These are phyloP conservation scores for Microdochium paspali DNA, from an alignment of 2,329 filamentous ascomycete genomes.

Conservation along the genomic window DNA sequence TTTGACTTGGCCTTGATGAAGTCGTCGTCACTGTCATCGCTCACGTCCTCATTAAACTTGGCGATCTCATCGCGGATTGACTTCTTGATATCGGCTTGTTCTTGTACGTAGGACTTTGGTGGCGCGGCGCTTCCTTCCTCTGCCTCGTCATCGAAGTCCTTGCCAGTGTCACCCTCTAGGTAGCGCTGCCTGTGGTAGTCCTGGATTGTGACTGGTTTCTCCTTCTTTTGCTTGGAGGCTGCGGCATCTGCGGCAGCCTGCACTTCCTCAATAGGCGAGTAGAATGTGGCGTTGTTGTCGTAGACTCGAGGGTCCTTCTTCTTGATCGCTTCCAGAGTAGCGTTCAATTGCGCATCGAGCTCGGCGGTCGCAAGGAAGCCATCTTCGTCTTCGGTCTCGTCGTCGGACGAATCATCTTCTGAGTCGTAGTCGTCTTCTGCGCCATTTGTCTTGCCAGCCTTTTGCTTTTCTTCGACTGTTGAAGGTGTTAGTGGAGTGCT, in stretches of 20 bases:
- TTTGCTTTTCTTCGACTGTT: constrained; percentile 81
- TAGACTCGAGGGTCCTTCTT: constrained; percentile 89
- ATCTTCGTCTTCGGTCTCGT: constrained; percentile 83
- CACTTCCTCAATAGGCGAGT: constrained; percentile 48
- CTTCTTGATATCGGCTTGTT: constrained; percentile 76
- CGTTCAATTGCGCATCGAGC: constrained; percentile 79
- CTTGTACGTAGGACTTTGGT: constrained; percentile 71
- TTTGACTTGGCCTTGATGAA: constrained; percentile 64
- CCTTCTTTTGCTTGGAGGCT: constrained; percentile 44
- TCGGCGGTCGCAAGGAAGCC: constrained; percentile 78
- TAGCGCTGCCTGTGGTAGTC: constrained; percentile 92
- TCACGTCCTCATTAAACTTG: constrained; percentile 40
- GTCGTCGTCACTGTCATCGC: constrained; percentile 52
- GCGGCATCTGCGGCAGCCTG: constrained; percentile 14
- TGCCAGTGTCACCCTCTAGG: constrained; percentile 59
- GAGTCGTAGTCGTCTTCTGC: constrained; percentile 39
- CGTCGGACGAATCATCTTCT: constrained; percentile 57
- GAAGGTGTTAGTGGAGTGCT: constrained; percentile 3
- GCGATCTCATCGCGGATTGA: constrained; percentile 69
- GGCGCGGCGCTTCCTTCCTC: constrained; percentile 18
- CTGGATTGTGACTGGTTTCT: constrained; percentile 76
- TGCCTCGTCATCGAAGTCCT: constrained; percentile 46
- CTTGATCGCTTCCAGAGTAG: constrained; percentile 77
- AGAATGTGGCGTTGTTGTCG: constrained; percentile 72
- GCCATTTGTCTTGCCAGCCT: constrained; percentile 31